phyloP scores from a whole-genome alignment of 2,329 filamentous ascomycete species.

The Dendrostoma leiphaemia region DNA sequence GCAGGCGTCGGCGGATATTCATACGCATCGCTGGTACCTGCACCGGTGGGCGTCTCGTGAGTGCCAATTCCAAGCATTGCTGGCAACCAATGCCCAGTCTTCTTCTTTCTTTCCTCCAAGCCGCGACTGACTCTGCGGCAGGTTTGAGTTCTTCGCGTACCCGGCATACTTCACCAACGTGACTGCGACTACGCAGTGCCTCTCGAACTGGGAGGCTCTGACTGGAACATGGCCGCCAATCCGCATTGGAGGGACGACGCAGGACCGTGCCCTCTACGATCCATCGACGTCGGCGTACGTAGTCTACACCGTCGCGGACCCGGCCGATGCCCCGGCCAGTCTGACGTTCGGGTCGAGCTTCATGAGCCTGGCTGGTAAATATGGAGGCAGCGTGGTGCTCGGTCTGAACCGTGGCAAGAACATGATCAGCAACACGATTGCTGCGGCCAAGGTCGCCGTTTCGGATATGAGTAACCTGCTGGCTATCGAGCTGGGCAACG shows the following conservation, averaged over 20 bases:
- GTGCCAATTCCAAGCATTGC: neutral
- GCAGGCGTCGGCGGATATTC: slow-evolving; percentile 5
- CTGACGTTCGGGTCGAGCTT: slow-evolving; percentile 54
- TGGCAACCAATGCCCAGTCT: neutral
- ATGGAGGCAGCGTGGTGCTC: slow-evolving; percentile 48
- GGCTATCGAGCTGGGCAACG: slow-evolving; percentile 56
- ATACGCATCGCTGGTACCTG: slow-evolving; percentile 15
- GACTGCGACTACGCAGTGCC: slow-evolving; percentile 46
- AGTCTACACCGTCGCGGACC: slow-evolving; percentile 45
- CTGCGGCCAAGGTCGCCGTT: slow-evolving; percentile 45
- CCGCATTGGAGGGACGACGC: slow-evolving; percentile 57
- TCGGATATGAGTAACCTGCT: slow-evolving; percentile 45
- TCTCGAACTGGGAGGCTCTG: slow-evolving; percentile 48
- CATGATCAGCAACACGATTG: slow-evolving; percentile 52
- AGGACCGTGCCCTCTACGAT: slow-evolving; percentile 54
- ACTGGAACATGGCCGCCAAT: slow-evolving; percentile 52
- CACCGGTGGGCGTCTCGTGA: slow-evolving; percentile 18
- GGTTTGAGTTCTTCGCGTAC: slow-evolving; percentile 56
- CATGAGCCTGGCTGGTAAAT: slow-evolving; percentile 46
- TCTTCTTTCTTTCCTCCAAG: neutral
- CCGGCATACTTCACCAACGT: slow-evolving; percentile 54
- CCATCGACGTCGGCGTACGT: slow-evolving; percentile 43
- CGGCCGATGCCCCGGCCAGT: slow-evolving; percentile 45
- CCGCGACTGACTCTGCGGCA: slow-evolving; percentile 19
- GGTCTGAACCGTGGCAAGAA: slow-evolving; percentile 54